These are phyloP conservation scores for Artemisia annua DNA, from an alignment of 129 eudicot species.

Conservation along the genomic window DNA sequence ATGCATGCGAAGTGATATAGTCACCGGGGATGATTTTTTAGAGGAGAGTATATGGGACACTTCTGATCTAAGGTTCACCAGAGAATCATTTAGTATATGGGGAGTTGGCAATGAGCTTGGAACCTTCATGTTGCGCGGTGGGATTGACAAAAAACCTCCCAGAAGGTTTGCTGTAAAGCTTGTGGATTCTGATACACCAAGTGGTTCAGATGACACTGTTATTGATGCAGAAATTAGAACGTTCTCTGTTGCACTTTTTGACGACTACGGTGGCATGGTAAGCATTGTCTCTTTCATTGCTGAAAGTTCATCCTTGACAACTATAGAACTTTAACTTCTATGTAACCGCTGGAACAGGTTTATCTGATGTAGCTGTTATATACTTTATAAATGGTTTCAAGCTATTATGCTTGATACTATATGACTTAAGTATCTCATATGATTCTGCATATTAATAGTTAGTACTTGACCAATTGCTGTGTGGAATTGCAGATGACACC, in stretches of 20 bases:
- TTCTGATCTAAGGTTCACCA: slow-evolving; percentile 54
- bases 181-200: slow-evolving; percentile 59
- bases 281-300: slow-evolving; percentile 22
- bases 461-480: slow-evolving; percentile 7
- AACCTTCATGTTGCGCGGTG: slow-evolving; percentile 74
- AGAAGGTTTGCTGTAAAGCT: slow-evolving; percentile 90
- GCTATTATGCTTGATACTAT: neutral
- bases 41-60: slow-evolving; percentile 95
- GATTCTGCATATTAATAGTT: slow-evolving; percentile 12
- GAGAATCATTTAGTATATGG: slow-evolving; percentile 88
- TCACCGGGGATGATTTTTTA: slow-evolving; percentile 74
- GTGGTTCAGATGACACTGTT: slow-evolving; percentile 74
- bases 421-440: neutral
- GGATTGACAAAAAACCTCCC: slow-evolving; percentile 82
- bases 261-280: slow-evolving; percentile 99
- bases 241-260: slow-evolving; percentile 94
- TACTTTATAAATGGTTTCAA: slow-evolving; percentile 10
- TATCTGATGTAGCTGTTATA: neutral
- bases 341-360: neutral
- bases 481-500: slow-evolving; percentile 83
- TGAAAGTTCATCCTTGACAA: neutral
- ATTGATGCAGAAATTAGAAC: slow-evolving; percentile 89
- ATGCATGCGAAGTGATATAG: slow-evolving; percentile 94
- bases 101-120: slow-evolving; percentile 81
- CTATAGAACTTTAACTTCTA: neutral